These are phyloP conservation scores for Euphorbia lathyris DNA, from an alignment of 345 rosid genomes.

Conservation along the genomic window DNA sequence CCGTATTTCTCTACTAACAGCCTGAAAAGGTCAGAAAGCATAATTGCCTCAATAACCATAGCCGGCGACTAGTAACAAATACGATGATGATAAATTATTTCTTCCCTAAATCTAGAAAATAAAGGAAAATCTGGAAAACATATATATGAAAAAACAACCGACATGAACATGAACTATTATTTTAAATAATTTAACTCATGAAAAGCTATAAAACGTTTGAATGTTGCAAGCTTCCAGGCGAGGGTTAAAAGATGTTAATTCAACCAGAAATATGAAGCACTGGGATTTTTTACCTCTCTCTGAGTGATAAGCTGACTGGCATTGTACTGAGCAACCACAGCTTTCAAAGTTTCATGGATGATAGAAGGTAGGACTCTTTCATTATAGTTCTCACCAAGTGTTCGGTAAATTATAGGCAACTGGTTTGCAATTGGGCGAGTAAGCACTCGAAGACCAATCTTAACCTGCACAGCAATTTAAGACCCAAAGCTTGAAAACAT, in stretches of 20 bases:
- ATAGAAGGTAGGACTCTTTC: conserved; percentile 93
- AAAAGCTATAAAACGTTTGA: background rate
- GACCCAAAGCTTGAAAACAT: background rate
- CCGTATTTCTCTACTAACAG: conserved; percentile 83
- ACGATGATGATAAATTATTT: background rate
- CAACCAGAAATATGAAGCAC: background rate
- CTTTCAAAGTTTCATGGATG: conserved; percentile 83
- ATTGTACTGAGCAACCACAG: conserved; percentile 93
- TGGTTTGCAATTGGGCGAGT: conserved; percentile 74
- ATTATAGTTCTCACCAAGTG: conserved; percentile 76
- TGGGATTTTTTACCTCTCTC: conserved; percentile 56
- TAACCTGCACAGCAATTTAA: conserved; percentile 51
- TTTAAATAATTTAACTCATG: background rate
- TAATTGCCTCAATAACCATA: background rate
- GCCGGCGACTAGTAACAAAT: background rate
- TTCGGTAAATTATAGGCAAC: conserved; percentile 74
- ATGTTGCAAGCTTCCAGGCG: background rate
- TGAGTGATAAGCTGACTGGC: conserved; percentile 97
- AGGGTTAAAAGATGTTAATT: background rate
- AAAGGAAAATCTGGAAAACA: background rate
- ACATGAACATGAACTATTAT: background rate
- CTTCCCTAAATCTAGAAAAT: background rate
- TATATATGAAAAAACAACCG: background rate
- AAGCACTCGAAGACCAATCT: conserved; percentile 91
- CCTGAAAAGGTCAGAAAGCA: conserved; percentile 25